Percentiles rank a stretch among this genome's conserved stretches.
Evolutionary conservation across 2,329 filamentous ascomycete genomes (phyloP).

Genomic region (Huntiella decipiens): DNA sequence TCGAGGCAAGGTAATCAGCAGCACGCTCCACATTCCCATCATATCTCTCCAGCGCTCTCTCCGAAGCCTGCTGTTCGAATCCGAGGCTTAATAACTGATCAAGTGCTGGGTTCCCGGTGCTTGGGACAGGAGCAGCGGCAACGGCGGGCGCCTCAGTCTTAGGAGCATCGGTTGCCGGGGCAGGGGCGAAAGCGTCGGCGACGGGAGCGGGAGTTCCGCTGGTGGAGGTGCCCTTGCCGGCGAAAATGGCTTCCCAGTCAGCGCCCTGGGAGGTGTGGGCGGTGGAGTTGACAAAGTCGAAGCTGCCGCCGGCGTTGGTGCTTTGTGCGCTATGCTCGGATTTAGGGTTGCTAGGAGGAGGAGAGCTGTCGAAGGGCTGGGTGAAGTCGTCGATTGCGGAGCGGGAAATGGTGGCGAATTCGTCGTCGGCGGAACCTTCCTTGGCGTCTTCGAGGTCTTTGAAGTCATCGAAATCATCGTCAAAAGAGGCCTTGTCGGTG

Average conservation of each 20-base stretch:
- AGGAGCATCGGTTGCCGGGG: constrained; percentile 9
- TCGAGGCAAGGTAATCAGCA: constrained; percentile 8
- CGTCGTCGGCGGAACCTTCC: constrained; percentile 60
- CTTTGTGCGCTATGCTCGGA: constrained; percentile 22
- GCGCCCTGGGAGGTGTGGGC: constrained; percentile 31
- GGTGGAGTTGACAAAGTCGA: constrained; percentile 32
- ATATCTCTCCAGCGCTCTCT: constrained; percentile 75
- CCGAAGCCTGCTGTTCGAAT: constrained; percentile 52
- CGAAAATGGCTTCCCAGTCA: constrained; percentile 90
- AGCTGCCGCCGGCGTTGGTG: constrained; percentile 31
- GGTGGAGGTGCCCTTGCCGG: constrained; percentile 13
- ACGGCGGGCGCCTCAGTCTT: constrained; percentile 13
- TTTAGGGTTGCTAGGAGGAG: constrained; percentile 34
- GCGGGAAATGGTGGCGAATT: constrained; percentile 56
- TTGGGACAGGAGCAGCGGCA: constrained; percentile 35
- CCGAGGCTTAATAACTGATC: constrained; percentile 85
- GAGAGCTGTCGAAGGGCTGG: constrained; percentile 57
- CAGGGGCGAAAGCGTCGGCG: constrained; percentile 9
- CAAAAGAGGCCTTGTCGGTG: constrained; percentile 38
- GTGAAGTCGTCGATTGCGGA: constrained; percentile 64
- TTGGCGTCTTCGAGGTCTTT: constrained; percentile 70
- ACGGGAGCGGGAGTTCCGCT: constrained; percentile 15
- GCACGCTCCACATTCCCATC: constrained; percentile 95
- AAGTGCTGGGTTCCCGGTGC: constrained; percentile 75
- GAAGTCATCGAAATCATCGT: constrained; percentile 64